A percentile compares a stretch with the other conserved stretches of the same genome.
These are phyloP conservation scores for Atalantia buxifolia DNA, from an alignment of 345 rosid genomes.

Conservation along the genomic window DNA sequence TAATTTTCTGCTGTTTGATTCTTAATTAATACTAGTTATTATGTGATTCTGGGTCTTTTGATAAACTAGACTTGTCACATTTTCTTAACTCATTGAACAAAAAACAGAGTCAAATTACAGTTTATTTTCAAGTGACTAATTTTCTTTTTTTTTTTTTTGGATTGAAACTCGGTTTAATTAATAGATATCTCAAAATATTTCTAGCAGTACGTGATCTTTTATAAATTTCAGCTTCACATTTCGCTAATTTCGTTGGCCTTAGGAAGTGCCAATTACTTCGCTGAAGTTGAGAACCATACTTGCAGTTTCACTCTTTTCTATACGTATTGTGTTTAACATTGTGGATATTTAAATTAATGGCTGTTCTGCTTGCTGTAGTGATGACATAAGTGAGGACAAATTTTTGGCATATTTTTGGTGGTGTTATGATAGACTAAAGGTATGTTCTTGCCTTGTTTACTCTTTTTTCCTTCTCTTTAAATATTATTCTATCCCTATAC, in stretches of 20 bases:
- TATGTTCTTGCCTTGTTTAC: constrained; percentile 14
- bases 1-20: not conserved
- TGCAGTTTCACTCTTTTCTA: constrained; percentile 68
- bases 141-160: too few species aligned
- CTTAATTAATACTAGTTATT: not conserved
- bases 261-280: not conserved
- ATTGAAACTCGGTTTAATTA: not conserved
- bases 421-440: constrained; percentile 92
- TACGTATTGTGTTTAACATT: constrained; percentile 32
- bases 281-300: constrained; percentile 7
- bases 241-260: not conserved
- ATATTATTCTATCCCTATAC: not conserved
- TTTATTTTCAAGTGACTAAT: not conserved
- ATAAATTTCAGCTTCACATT: not conserved
- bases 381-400: constrained; percentile 77
- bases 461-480: not conserved
- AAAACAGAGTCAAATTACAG: not conserved
- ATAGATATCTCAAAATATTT: not conserved
- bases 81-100: not conserved
- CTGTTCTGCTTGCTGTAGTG: constrained; percentile 44
- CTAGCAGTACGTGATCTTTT: not conserved
- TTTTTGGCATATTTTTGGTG: constrained; percentile 95
- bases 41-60: not conserved
- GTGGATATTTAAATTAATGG: not conserved
- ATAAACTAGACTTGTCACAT: not conserved